phyloP scores from a whole-genome alignment of 345 rosid species.

The Bruguiera sexangula region DNA sequence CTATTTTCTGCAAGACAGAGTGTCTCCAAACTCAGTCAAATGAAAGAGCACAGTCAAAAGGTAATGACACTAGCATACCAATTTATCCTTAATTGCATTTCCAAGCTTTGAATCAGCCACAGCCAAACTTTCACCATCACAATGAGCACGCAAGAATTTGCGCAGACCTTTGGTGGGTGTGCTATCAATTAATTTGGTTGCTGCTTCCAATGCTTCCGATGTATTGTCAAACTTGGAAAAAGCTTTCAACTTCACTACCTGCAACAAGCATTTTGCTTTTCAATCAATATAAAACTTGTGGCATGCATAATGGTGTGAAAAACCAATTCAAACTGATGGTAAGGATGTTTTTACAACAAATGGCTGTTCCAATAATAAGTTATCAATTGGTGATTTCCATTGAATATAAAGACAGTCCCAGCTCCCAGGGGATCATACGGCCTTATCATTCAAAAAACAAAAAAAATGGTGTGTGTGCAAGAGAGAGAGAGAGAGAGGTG shows the following conservation, averaged over 20 bases:
- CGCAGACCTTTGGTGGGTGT: slow-evolving; percentile 66
- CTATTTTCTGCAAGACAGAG: slow-evolving; percentile 61
- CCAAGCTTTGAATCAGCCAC: slow-evolving; percentile 93
- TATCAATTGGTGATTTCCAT: too few relatives aligned
- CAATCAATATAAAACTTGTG: background rate
- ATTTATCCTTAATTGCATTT: slow-evolving; percentile 78
- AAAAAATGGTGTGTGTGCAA: background rate
- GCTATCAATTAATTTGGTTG: slow-evolving; percentile 61
- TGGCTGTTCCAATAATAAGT: too few relatives aligned
- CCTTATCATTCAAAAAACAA: too few relatives aligned
- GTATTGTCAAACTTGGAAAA: slow-evolving; percentile 84
- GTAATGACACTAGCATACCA: slow-evolving; percentile 44
- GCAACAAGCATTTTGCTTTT: background rate
- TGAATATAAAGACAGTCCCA: too few relatives aligned
- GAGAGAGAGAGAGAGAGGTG: background rate
- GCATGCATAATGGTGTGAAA: background rate
- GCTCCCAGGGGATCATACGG: too few relatives aligned
- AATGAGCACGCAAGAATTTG: slow-evolving; percentile 61
- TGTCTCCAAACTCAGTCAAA: slow-evolving; percentile 3
- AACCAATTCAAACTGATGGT: too few relatives aligned
- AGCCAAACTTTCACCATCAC: slow-evolving; percentile 56
- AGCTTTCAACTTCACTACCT: slow-evolving; percentile 73
- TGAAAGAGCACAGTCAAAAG: background rate
- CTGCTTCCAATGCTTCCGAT: slow-evolving; percentile 67
- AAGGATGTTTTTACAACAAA: too few relatives aligned